A percentile compares a stretch with the other conserved stretches of the same genome.
Conservation (phyloP, 306 rosid species). For the Benincasa hispida region DNA sequence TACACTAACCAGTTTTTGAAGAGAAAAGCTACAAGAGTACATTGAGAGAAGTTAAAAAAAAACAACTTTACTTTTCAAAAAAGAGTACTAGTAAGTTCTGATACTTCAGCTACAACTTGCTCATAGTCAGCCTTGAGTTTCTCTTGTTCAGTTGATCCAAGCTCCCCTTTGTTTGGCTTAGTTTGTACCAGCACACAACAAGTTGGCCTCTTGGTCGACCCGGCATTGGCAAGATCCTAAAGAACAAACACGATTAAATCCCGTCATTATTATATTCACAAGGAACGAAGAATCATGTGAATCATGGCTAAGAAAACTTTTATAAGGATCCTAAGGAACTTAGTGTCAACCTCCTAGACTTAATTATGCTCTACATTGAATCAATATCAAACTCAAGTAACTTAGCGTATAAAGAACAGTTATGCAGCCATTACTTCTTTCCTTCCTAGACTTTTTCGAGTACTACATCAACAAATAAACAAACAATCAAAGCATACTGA, state of each 20-base stretch:
- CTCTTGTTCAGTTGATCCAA: conserved; percentile 48
- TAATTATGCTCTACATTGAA: neutral
- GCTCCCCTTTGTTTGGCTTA: conserved; percentile 71
- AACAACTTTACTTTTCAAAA: conserved; percentile 29
- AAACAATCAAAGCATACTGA: neutral
- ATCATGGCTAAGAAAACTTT: neutral
- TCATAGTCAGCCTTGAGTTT: conserved; percentile 57
- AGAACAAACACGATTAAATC: neutral
- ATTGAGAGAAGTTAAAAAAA: neutral
- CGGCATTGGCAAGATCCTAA: conserved; percentile 93
- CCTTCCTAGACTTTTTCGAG: neutral
- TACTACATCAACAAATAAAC: neutral
- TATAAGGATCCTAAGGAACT: neutral
- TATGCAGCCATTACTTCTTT: neutral
- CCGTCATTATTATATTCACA: neutral
- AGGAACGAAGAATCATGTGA: neutral
- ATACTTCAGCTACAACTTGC: conserved; percentile 53
- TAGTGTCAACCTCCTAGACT: neutral
- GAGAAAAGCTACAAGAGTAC: neutral
- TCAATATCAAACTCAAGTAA: neutral
- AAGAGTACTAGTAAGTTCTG: conserved; percentile 40
- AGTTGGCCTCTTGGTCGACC: conserved; percentile 95
- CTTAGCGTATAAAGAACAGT: neutral
- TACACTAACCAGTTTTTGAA: neutral
- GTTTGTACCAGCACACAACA: conserved; percentile 79